phyloP scores from a whole-genome alignment of 2,329 filamentous ascomycete species.

The Lachnellula cervina region DNA sequence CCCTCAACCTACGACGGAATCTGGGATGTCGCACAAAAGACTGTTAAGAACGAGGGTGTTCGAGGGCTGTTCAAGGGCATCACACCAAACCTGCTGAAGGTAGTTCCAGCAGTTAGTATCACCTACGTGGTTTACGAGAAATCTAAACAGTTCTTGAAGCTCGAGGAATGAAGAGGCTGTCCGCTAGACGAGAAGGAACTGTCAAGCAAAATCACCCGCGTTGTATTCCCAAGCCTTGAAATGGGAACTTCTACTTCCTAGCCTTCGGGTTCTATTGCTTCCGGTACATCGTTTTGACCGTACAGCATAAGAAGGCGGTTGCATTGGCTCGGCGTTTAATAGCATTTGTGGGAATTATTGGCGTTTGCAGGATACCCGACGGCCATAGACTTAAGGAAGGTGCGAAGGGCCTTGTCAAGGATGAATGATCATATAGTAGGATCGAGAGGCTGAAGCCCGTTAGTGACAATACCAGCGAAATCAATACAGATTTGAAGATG shows the following conservation, averaged over 20 bases:
- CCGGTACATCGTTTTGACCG: background rate
- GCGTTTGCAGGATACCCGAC: constrained; percentile 11
- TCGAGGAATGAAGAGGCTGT: constrained; percentile 14
- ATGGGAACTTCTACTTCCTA: background rate
- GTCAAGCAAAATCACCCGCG: background rate
- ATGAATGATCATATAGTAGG: background rate
- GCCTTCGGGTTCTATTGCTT: background rate
- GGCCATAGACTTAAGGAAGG: background rate
- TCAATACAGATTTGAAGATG: background rate
- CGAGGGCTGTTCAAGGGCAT: constrained; percentile 90
- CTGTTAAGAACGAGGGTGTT: constrained; percentile 74
- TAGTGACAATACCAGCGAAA: background rate
- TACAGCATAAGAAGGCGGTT: constrained; percentile 2
- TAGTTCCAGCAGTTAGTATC: constrained; percentile 92
- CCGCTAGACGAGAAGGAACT: background rate
- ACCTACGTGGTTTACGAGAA: constrained; percentile 93
- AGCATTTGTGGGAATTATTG: background rate
- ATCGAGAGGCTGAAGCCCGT: background rate
- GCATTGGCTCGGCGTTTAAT: constrained; percentile 13
- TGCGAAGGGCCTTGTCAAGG: background rate
- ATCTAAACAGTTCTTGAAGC: constrained; percentile 63
- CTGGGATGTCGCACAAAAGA: constrained; percentile 80
- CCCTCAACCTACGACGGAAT: constrained; percentile 87
- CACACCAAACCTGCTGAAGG: constrained; percentile 92
- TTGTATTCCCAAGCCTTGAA: background rate